Percentiles rank a stretch among this genome's conserved stretches.
These are phyloP conservation scores for Exophiala viscosa DNA, from an alignment of 2,329 filamentous ascomycete species.

Conservation along the genomic window DNA sequence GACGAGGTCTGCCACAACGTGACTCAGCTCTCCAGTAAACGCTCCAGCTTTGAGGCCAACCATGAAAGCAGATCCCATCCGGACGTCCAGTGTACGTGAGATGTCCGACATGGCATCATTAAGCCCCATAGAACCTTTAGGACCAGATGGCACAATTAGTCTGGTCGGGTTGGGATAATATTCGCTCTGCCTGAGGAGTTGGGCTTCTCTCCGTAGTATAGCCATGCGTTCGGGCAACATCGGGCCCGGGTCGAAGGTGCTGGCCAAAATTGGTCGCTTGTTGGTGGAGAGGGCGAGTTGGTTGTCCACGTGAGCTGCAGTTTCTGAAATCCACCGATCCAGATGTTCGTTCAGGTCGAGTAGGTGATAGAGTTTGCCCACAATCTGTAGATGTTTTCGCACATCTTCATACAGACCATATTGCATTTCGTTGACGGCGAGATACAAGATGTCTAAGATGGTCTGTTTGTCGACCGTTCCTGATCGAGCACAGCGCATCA, in stretches of 20 bases:
- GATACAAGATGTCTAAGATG: slow-evolving; percentile 22
- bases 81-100: slow-evolving; percentile 16
- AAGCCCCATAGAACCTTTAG: slow-evolving; percentile 12
- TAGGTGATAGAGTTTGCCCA: slow-evolving; percentile 18
- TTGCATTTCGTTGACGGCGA: slow-evolving; percentile 20
- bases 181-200: slow-evolving; percentile 12
- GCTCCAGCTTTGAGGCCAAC: slow-evolving; percentile 11
- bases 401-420: slow-evolving; percentile 19
- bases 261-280: slow-evolving; percentile 12
- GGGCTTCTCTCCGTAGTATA: slow-evolving; percentile 16
- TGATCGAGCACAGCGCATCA: slow-evolving; percentile 14
- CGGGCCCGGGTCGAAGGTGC: slow-evolving; percentile 21
- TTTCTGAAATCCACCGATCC: slow-evolving; percentile 25
- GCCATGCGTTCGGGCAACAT: slow-evolving; percentile 24
- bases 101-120: slow-evolving; percentile 22
- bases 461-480: slow-evolving; percentile 22
- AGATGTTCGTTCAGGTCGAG: slow-evolving; percentile 19
- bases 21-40: slow-evolving; percentile 9
- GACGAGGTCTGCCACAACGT: slow-evolving; percentile 17
- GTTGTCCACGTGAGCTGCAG: slow-evolving; percentile 24
- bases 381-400: slow-evolving; percentile 19
- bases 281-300: slow-evolving; percentile 21
- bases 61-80: slow-evolving; percentile 21
- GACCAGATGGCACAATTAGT: slow-evolving; percentile 3
- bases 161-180: slow-evolving; percentile 9